Evolutionary conservation across 345 rosid species (phyloP), one percentile per base, ranked within the genome.

Genomic region (Brassica nigra): DNA sequence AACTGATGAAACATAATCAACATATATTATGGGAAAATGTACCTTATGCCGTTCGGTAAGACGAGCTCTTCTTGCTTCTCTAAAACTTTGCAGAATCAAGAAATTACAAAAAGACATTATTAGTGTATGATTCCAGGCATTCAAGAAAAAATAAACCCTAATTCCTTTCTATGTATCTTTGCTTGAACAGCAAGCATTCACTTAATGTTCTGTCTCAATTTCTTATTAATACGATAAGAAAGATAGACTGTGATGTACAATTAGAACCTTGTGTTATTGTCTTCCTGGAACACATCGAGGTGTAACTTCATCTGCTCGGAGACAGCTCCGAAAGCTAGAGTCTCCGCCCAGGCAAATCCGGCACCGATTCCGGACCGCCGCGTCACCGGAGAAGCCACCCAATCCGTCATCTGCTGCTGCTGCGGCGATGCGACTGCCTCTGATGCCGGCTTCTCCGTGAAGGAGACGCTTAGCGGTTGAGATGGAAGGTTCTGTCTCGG

Each of bases 41-140:
- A 94, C 98, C 97, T 91, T 82, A 92, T 85, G 65, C 93, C 97
- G 69, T 92, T 90, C n/a, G 95, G 92, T 86, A 92, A 80, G 44
- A 87, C 86, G 12, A 89, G 85, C 84, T 89, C 96, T 79, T 90
- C 86, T 64, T 85, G 86, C 82, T 87, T 81, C 68, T 81, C 92
- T 29, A 89, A 87, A 66, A 84, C 87, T 81, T 97, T 94, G 87
- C 34, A 14, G 9, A 23, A 34, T 68, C 23, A 8, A 77, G n/a
- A 76, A 33, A 31, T 15, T 3, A 36, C 8, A 27, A 3, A 18
- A 36, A 52, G n/a, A 54, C 39, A 37, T 15, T 47, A 58, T 3
- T 59, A 30, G 68, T 58, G 6, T 58, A 49, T 74, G 36, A 23
- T 23, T 23, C 27, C 27, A 39, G 4, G 2, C 59, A 36, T 59